Conservation (phyloP, 257 asterid species). For the Salvia rosmarinus region DNA sequence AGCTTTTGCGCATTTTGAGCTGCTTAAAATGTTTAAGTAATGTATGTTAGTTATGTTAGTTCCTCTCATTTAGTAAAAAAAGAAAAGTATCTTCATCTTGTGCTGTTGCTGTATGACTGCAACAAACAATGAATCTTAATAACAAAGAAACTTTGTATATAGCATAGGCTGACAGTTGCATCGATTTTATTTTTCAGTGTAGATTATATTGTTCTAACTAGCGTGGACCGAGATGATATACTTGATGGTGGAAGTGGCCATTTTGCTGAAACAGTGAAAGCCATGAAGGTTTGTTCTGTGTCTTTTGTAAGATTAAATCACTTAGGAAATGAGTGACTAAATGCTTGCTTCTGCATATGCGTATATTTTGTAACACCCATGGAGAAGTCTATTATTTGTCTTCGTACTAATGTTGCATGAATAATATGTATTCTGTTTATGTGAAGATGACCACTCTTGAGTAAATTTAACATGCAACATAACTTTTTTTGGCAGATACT, state of each 20-base stretch:
- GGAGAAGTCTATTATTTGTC: not conserved
- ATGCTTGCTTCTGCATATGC: slow-evolving; percentile 18
- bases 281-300: slow-evolving; percentile 68
- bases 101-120: slow-evolving; percentile 25
- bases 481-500: slow-evolving; percentile 59
- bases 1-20: not conserved
- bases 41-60: not conserved
- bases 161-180: slow-evolving; percentile 26
- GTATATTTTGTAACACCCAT: slow-evolving; percentile 3
- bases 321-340: slow-evolving; percentile 23
- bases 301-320: slow-evolving; percentile 18
- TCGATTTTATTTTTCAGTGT: slow-evolving; percentile 58
- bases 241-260: slow-evolving; percentile 98
- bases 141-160: not conserved
- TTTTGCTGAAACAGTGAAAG: slow-evolving; percentile 91
- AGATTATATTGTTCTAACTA: slow-evolving; percentile 92
- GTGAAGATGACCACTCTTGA: slow-evolving; percentile 12
- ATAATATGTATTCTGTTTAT: slow-evolving; percentile 2
- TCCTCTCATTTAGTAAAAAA: slow-evolving; percentile 7
- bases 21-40: not conserved
- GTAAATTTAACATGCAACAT: slow-evolving; percentile 34
- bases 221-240: slow-evolving; percentile 95
- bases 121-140: slow-evolving; percentile 1
- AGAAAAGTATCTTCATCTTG: slow-evolving; percentile 8
- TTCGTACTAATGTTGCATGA: slow-evolving; percentile 18